Base-by-base conservation (phyloP, 805 yeast species). In the Maudiozyma barnettii region DNA sequence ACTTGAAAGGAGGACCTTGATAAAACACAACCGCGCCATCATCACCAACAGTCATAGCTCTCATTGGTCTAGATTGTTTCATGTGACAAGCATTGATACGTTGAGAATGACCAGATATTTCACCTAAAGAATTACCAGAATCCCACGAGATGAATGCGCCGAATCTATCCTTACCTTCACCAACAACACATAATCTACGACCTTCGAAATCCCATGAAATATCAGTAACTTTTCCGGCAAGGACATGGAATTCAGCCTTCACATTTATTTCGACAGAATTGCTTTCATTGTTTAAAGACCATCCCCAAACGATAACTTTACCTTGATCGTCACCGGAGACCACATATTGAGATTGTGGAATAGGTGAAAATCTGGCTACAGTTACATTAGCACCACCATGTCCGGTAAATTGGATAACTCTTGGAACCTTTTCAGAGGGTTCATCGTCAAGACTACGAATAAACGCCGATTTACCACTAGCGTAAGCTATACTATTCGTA, bases 121-220 rank as follows among this genome's bases (percentile, higher is more conserved):
- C 98, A 47, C 99, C 99, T 40, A 93, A 81, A n/a, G 96, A 79
- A 66, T 93, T 93, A 51, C 99, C 99, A 1, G 95, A 77, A 61
- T 93, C 99, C 77, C 84, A 84, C 7, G 95, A 79, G 64, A 91
- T 87, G 53, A 95, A 89, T 55, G 84, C 96, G 6, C 98, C 99
- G 60, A 78, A 90, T 51, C 84, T 76, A 56, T 89, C 96, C 54
- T 83, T 83, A 44, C 98, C 99, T 55, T 85, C 83, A 47, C 99
- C 99, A 10, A 90, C 98, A 1, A 96, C 96, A 60, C 93, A 86
- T 45, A 93, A 70, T 55, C 99, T 76, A 50, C 80, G 72, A 42
- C 81, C 79, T 59, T 91, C 99, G 23, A 82, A 82, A 64, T 93
- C 98, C 98, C 98, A 91, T 1, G 87, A 82, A 51, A 91, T 70